Base-by-base conservation (phyloP, 805 yeast genomes). In the Kazachstania africana region DNA sequence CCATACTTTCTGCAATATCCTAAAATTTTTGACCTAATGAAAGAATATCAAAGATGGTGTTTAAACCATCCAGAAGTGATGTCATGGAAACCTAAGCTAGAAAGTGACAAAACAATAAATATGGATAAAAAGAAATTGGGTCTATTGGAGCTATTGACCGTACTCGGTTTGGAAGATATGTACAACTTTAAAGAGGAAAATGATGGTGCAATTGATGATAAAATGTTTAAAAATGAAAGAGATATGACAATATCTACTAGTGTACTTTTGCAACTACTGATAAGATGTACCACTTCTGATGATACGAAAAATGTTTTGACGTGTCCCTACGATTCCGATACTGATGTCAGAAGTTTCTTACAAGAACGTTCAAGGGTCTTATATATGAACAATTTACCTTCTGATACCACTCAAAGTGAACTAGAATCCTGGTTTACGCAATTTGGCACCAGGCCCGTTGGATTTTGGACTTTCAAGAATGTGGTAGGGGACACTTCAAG, bases 371-470 rank as follows among this genome's bases (percentile, higher is more conserved):
- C 94, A 3, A 76, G 75, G 45, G 81, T 83, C n/a, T 53, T 85
- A 32, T 82, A 75, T 52, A 60, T 85, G 55, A 66, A 79, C n/a
- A 84, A 83, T 53, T 59, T 87, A 40, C 87, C 95, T 2, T 63
- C 64, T 16, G 95, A 85, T 46, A 81, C 88, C 5, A 87, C 95
- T 1, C 95, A 87, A 55, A 68, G 84, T 31, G 95, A 87, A 56
- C 63, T 85, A 29, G 95, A 85, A 59, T 66, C 78, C 20, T 87
- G 95, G 95, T 85, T 84, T 52, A 74, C 84, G 4, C 91, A 81
- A 50, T 78, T 70, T 51, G 94, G 94, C 3, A 79, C 83, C 2
- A 66, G 87, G 31, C 94, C 95, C 2, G 68, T 81, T 31, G 91
- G 94, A 9, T 82, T 84, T 52, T 84, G 95, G 94, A 75, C 91